Evolutionary conservation across 371 early-diverging fungal species (phyloP).

Genomic region (Circinella minor): DNA sequence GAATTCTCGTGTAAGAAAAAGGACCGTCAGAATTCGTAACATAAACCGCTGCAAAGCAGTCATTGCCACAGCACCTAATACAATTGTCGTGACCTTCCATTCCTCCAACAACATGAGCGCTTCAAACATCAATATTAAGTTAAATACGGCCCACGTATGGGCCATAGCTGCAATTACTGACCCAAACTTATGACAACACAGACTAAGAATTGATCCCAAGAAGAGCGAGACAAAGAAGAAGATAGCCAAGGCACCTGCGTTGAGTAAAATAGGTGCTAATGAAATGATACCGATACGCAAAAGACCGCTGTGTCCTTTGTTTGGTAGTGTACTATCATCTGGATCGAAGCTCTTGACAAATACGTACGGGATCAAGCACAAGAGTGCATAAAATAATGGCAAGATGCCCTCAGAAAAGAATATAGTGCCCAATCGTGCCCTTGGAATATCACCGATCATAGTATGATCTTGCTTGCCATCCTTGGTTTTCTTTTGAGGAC

Average conservation of each 20-base stretch:
- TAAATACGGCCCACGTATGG: conserved; percentile 66
- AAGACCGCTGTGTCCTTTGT: conserved; percentile 50
- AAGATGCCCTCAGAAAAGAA: conserved; percentile 76
- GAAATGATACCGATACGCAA: conserved; percentile 72
- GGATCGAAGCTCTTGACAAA: conserved; percentile 67
- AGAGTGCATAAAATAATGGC: conserved; percentile 69
- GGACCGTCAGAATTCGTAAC: conserved; percentile 67
- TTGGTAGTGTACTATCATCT: conserved; percentile 34
- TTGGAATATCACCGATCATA: conserved; percentile 67
- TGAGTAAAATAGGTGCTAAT: conserved; percentile 74
- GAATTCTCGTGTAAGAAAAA: conserved; percentile 79
- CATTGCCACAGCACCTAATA: conserved; percentile 70
- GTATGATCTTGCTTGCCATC: conserved; percentile 48
- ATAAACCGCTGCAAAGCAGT: conserved; percentile 68
- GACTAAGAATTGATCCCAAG: conserved; percentile 69
- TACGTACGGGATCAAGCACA: conserved; percentile 66
- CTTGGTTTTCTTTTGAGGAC: conserved; percentile 67
- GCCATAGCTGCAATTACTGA: conserved; percentile 72
- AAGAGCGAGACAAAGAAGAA: conserved; percentile 70
- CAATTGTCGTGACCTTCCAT: conserved; percentile 62
- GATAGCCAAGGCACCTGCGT: conserved; percentile 70
- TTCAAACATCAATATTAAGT: conserved; percentile 63
- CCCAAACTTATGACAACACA: conserved; percentile 72
- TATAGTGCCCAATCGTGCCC: conserved; percentile 70
- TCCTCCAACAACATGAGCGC: conserved; percentile 70